Conservation (phyloP, 257 asterid genomes). For the Leonotis leonurus region DNA sequence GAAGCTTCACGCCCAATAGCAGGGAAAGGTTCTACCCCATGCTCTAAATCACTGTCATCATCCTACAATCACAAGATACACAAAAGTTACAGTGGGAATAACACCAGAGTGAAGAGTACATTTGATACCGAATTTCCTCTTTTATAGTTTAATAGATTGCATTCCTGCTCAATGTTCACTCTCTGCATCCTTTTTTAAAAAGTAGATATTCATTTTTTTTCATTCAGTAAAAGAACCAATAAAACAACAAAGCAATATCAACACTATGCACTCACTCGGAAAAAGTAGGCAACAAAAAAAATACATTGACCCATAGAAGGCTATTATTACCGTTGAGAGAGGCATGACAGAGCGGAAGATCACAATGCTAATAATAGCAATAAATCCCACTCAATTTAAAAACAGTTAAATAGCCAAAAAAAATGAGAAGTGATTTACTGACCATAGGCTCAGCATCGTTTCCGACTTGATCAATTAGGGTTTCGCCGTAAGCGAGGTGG, state of each 20-base stretch:
- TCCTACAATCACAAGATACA: constrained; percentile 41
- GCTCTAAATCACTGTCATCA: constrained; percentile 80
- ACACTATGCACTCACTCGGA: background rate
- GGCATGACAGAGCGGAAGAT: constrained; percentile 5
- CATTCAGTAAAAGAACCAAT: background rate
- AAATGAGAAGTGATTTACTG: background rate
- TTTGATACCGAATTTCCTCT: background rate
- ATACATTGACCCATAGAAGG: background rate
- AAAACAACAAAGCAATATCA: background rate
- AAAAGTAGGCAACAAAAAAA: background rate
- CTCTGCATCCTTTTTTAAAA: background rate
- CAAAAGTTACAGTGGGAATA: constrained; percentile 7
- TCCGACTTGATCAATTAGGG: constrained; percentile 41
- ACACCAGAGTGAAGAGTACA: background rate
- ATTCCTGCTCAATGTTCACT: background rate
- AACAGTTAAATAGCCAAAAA: background rate
- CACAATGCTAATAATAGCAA: background rate
- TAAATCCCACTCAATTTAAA: background rate
- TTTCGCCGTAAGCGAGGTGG: constrained; percentile 67
- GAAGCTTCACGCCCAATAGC: constrained; percentile 58
- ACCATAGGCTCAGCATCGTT: constrained; percentile 47
- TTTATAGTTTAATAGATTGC: background rate
- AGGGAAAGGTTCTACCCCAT: constrained; percentile 68
- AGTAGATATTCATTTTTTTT: background rate
- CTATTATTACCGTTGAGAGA: background rate